Conservation (phyloP, 2,329 filamentous ascomycete genomes). For the Fusarium nisikadoi region DNA sequence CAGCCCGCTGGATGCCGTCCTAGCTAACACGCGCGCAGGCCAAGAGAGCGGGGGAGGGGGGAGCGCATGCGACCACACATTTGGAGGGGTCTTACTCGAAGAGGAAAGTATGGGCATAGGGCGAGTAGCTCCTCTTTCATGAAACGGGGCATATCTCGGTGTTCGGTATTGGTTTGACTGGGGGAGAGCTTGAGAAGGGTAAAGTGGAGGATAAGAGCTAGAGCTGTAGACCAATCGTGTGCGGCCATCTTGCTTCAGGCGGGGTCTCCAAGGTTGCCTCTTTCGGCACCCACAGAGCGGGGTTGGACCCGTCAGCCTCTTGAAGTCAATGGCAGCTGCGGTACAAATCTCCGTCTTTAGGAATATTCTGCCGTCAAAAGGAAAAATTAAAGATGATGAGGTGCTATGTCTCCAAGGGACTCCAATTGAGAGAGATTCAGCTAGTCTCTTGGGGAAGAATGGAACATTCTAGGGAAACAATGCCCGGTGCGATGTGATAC, state of each 20-base stretch:
- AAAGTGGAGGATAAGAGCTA: constrained; percentile 19
- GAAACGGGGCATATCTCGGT: constrained; percentile 45
- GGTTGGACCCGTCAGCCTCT: constrained; percentile 6
- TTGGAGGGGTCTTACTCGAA: constrained; percentile 34
- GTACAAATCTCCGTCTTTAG: constrained; percentile 21
- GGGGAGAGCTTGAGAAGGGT: constrained; percentile 19
- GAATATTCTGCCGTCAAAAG: background rate
- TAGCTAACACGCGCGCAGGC: constrained; percentile 4
- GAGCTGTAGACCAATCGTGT: constrained; percentile 12
- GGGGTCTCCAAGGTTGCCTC: constrained; percentile 21
- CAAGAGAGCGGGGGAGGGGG: constrained; percentile 30
- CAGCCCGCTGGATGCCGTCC: constrained; percentile 30
- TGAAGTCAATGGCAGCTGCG: constrained; percentile 28
- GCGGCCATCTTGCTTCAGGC: background rate
- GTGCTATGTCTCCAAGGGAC: constrained; percentile 3
- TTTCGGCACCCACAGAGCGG: constrained; percentile 25
- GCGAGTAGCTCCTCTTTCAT: constrained; percentile 10
- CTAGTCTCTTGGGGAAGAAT: constrained; percentile 11
- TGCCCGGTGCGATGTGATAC: constrained; percentile 11
- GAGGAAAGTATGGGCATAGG: constrained; percentile 37
- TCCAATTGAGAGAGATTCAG: constrained; percentile 5
- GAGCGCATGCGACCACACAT: constrained; percentile 31
- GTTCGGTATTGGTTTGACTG: constrained; percentile 40
- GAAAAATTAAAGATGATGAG: background rate
- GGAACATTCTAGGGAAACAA: constrained; percentile 9